phyloP scores from a whole-genome alignment of 306 rosid genomes.

The Senna siamea region DNA sequence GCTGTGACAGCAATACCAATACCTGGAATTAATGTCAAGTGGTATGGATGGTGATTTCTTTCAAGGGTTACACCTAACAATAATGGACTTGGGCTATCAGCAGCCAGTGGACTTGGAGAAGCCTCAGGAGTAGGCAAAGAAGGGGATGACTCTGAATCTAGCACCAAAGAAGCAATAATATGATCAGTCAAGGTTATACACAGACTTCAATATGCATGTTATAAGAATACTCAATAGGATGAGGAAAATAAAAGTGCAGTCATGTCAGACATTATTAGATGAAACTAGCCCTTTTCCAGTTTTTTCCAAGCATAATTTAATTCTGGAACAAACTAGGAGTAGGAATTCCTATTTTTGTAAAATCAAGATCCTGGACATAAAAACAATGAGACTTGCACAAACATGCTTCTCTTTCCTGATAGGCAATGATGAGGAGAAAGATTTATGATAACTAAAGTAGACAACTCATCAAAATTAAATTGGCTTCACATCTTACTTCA shows the following conservation, averaged over 20 bases:
- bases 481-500: too few relatives aligned
- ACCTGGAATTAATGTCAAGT: constrained; percentile 72
- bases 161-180: constrained; percentile 41
- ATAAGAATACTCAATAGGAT: constrained; percentile 5
- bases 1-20: constrained; percentile 83
- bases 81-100: constrained; percentile 75
- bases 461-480: too few relatives aligned
- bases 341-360: constrained; percentile 11
- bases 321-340: constrained; percentile 11
- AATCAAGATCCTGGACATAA: constrained; percentile 8
- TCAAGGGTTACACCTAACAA: constrained; percentile 51
- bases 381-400: constrained; percentile 12
- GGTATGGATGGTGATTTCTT: constrained; percentile 66
- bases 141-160: constrained; percentile 66
- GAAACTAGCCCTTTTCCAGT: constrained; percentile 16
- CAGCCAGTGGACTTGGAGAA: constrained; percentile 74
- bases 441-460: constrained; percentile 22
- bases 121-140: constrained; percentile 62
- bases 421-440: constrained; percentile 12
- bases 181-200: constrained; percentile 26
- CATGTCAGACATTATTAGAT: neutral
- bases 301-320: constrained; percentile 21
- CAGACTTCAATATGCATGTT: constrained; percentile 9
- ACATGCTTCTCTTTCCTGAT: constrained; percentile 3
- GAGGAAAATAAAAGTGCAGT: neutral